Evolutionary conservation across 352 stramenopile genomes (phyloP).

Genomic region (Discostella stelligera): DNA sequence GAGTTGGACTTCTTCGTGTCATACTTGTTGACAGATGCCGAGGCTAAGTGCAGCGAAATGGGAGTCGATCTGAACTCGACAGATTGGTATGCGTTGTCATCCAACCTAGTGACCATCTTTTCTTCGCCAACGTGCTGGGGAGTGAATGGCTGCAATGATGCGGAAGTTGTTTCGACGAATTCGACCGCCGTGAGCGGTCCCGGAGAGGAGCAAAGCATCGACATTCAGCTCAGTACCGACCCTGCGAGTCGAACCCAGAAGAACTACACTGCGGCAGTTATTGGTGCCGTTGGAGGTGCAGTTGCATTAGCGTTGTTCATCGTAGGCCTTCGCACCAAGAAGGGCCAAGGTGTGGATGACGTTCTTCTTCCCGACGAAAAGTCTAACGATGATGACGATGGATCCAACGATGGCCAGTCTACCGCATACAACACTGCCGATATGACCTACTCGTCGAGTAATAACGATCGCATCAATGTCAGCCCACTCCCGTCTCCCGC

Average conservation of each 20-base stretch:
- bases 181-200: neutral
- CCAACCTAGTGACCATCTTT: conserved; percentile 3
- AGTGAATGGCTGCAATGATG: neutral
- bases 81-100: neutral
- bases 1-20: conserved; percentile 10
- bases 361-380: conserved; percentile 25
- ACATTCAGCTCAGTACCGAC: conserved; percentile 8
- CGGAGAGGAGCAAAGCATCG: neutral
- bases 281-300: neutral
- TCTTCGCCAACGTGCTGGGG: neutral
- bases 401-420: conserved; percentile 46
- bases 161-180: neutral
- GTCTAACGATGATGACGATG: conserved; percentile 41
- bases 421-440: conserved; percentile 24
- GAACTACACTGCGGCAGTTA: too few relatives aligned
- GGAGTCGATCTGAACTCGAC: neutral
- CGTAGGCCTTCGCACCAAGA: conserved; percentile 11
- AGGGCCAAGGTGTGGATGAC: neutral
- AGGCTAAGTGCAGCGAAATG: conserved; percentile 1
- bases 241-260: too few relatives aligned
- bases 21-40: neutral
- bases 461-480: neutral
- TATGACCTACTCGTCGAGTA: conserved; percentile 6
- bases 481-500: conserved; percentile 16
- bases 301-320: conserved; percentile 19